Evolutionary conservation across 1,139 yeast genomes (phyloP).

Genomic region (Hansenula lynferdii): DNA sequence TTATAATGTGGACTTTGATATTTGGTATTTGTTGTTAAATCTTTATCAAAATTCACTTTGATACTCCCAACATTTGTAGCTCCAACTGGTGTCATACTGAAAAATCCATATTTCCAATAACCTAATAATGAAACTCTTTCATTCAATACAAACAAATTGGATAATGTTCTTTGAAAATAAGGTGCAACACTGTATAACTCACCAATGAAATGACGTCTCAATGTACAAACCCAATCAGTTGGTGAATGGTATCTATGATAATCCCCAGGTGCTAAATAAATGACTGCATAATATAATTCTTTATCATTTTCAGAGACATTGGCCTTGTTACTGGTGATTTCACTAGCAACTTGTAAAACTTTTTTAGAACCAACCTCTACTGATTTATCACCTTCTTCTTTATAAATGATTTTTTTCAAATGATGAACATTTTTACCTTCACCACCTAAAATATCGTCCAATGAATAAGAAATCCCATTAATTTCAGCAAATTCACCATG

Average conservation of each 20-base stretch:
- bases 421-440: constrained; percentile 33
- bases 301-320: constrained; percentile 32
- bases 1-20: constrained; percentile 42
- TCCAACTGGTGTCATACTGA: constrained; percentile 98
- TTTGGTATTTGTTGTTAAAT: constrained; percentile 75
- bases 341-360: constrained; percentile 27
- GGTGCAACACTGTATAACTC: constrained; percentile 97
- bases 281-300: constrained; percentile 81
- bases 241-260: constrained; percentile 98
- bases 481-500: constrained; percentile 75
- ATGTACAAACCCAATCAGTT: constrained; percentile 89
- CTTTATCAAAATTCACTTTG: constrained; percentile 86
- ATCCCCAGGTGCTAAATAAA: constrained; percentile 97
- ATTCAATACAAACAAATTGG: constrained; percentile 84
- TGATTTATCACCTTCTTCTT: constrained; percentile 57
- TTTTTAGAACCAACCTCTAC: constrained; percentile 31
- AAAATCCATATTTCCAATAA: constrained; percentile 95
- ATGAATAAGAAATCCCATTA: constrained; percentile 69
- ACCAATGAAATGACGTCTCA: constrained; percentile 94
- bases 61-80: constrained; percentile 99
- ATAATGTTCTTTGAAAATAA: constrained; percentile 82
- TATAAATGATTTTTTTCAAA: constrained; percentile 40
- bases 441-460: constrained; percentile 64
- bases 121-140: constrained; percentile 96
- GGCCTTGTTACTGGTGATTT: constrained; percentile 13